These are phyloP conservation scores for Spergularia bocconei DNA, from an alignment of 148 eudicot genomes.

Conservation along the genomic window DNA sequence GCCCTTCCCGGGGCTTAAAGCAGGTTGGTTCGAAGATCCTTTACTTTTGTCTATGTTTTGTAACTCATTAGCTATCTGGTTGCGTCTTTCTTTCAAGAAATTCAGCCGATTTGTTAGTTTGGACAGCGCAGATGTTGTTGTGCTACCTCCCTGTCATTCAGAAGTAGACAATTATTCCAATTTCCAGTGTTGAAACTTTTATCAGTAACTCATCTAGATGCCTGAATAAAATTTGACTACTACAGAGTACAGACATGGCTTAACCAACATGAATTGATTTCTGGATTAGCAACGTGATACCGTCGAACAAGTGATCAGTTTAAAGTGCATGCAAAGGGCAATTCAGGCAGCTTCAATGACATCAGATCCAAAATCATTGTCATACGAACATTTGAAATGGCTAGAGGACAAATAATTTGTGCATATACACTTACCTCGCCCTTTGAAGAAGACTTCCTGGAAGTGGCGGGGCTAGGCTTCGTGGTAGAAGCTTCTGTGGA, in stretches of 20 bases:
- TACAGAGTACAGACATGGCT: neutral
- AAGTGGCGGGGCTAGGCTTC: conserved; percentile 27
- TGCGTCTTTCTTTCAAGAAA: conserved; percentile 84
- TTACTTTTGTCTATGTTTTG: conserved; percentile 60
- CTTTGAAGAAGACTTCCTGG: conserved; percentile 40
- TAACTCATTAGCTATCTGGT: conserved; percentile 65
- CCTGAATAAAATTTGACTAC: neutral
- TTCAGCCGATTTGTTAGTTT: conserved; percentile 80
- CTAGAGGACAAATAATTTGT: neutral
- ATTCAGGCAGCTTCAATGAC: neutral
- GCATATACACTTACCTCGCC: conserved; percentile 54
- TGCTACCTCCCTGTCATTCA: conserved; percentile 50
- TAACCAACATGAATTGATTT: neutral
- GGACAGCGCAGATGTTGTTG: conserved; percentile 65
- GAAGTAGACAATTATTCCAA: neutral
- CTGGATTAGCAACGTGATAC: neutral
- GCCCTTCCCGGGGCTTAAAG: conserved; percentile 32
- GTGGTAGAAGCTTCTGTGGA: conserved; percentile 25
- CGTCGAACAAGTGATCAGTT: neutral
- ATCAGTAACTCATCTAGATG: neutral
- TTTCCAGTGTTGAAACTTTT: neutral
- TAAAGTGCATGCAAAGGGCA: neutral
- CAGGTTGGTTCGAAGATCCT: conserved; percentile 30
- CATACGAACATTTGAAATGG: conserved; percentile 1
- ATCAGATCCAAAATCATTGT: neutral